Conservation (phyloP, 2,329 filamentous ascomycete species). For the Aspergillus sp. region DNA sequence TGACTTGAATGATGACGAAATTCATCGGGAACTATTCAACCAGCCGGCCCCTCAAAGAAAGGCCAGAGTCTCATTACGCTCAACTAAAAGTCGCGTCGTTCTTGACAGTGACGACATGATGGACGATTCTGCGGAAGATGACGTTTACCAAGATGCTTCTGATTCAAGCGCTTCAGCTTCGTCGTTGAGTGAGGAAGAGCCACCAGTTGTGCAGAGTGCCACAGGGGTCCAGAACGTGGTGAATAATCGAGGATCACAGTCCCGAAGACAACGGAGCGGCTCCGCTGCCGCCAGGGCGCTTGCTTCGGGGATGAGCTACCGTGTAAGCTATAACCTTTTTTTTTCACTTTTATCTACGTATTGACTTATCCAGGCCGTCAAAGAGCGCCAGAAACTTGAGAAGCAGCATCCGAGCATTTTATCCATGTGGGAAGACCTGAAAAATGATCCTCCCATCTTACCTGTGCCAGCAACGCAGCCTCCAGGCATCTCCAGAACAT, state of each 20-base stretch:
- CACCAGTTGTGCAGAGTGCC: conserved; percentile 9
- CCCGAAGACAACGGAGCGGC: conserved; percentile 3
- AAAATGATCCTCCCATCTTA: conserved; percentile 69
- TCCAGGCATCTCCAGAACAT: conserved; percentile 73
- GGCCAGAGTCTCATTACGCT: conserved; percentile 19
- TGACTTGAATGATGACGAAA: conserved; percentile 15
- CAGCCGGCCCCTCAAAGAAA: conserved; percentile 23
- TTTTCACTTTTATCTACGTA: conserved; percentile 33
- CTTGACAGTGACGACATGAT: conserved; percentile 21
- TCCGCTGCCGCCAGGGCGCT: conserved; percentile 4
- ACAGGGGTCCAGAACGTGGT: neutral
- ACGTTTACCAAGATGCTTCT: conserved; percentile 22
- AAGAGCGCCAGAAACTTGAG: conserved; percentile 71
- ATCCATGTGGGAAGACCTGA: conserved; percentile 83
- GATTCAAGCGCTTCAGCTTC: conserved; percentile 14
- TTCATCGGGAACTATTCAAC: conserved; percentile 23
- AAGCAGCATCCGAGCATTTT: conserved; percentile 74
- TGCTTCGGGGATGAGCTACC: conserved; percentile 29
- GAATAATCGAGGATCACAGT: conserved; percentile 4
- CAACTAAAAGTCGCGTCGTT: conserved; percentile 16
- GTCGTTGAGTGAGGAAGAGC: conserved; percentile 28
- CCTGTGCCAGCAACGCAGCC: conserved; percentile 72
- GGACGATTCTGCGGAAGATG: conserved; percentile 24
- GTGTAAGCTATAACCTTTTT: conserved; percentile 34
- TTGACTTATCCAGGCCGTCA: conserved; percentile 43